Conservation (phyloP, 192 early-diverging fungal species). For the Mortierella alpina region DNA sequence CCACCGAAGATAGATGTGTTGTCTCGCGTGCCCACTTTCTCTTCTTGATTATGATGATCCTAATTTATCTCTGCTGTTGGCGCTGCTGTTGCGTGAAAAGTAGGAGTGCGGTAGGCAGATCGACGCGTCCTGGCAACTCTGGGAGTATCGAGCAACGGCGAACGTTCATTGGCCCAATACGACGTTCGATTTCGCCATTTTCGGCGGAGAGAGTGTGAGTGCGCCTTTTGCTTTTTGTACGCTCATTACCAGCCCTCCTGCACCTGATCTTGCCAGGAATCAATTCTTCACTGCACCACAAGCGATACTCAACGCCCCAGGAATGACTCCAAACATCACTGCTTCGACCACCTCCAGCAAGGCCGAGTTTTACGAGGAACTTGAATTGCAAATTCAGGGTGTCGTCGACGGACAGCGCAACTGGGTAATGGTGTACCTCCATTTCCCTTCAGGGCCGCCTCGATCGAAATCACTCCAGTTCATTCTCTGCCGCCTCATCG, state of each 20-base stretch:
- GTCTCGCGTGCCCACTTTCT: no score
- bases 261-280: neutral
- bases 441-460: neutral
- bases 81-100: no score
- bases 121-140: no score
- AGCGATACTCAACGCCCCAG: neutral
- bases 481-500: neutral
- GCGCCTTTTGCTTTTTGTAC: neutral
- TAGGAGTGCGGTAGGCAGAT: no score
- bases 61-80: no score
- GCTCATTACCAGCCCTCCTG: neutral
- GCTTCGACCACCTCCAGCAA: constrained; percentile 56
- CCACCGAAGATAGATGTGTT: no score
- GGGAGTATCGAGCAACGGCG: neutral
- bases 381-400: constrained; percentile 66
- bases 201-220: neutral
- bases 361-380: constrained; percentile 77
- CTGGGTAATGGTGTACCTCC: constrained; percentile 48
- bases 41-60: neutral
- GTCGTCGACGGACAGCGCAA: constrained; percentile 78
- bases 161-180: no score
- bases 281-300: neutral
- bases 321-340: constrained; percentile 38
- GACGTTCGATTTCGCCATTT: constrained; percentile 22
- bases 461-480: neutral